phyloP scores from a whole-genome alignment of 2,329 filamentous ascomycete species.

The Eutypella sp. region DNA sequence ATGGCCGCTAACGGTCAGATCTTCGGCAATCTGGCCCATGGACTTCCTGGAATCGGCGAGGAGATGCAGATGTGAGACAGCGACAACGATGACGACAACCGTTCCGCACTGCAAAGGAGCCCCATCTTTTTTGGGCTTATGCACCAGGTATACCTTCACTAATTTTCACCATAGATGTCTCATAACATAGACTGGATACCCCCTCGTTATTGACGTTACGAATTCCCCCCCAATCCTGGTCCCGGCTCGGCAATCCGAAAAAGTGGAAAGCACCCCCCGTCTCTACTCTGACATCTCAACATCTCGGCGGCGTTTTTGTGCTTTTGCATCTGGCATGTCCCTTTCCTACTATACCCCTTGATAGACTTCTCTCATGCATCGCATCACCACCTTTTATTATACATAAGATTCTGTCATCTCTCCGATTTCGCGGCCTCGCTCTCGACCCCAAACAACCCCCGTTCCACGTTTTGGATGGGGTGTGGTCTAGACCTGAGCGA shows the following conservation, averaged over 20 bases:
- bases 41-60: conserved; percentile 52
- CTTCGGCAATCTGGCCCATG: conserved; percentile 27
- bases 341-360: conserved; percentile 19
- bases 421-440: no score
- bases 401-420: no score
- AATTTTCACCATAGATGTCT: conserved; percentile 15
- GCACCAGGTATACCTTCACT: no score
- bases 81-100: background rate
- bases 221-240: conserved; percentile 15
- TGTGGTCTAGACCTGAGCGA: no score
- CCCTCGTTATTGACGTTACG: conserved; percentile 16
- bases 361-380: conserved; percentile 14
- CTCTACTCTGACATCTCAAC: conserved; percentile 20
- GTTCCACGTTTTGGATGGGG: no score
- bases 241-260: no score
- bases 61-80: conserved; percentile 37
- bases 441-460: no score
- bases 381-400: no score
- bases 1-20: conserved; percentile 27
- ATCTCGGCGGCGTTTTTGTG: conserved; percentile 21
- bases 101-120: background rate
- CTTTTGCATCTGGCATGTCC: conserved; percentile 20
- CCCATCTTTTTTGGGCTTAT: conserved; percentile 4
- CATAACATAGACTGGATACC: conserved; percentile 29
- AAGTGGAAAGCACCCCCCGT: no score